Evolutionary conservation across 2,329 filamentous ascomycete genomes (phyloP), one percentile per base, ranked within the genome.

Genomic region (Calonectria honghensis): DNA sequence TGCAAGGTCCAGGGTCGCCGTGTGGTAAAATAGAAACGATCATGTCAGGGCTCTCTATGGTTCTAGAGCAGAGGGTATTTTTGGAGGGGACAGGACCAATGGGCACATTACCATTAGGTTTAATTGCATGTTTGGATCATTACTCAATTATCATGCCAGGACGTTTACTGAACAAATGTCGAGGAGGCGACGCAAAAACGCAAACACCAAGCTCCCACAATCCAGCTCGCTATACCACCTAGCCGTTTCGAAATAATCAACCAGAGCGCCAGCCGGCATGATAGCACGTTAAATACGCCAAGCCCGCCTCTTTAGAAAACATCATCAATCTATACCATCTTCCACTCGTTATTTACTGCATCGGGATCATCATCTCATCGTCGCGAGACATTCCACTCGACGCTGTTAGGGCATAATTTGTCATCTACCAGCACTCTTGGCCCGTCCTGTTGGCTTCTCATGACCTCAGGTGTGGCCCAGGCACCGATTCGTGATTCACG

Each of bases 231-330:
- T 68, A 20, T 68, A 70, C 67, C 63, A 69, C 77, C 76, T 70
- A 77, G 73, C 74, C 77, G 72, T 71, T 78, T 79, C 75, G 66
- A 79, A 79, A 75, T 80, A 79, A 80, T 80, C 78, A 82, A 80
- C 80, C 81, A 82, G 81, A 82, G 81, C 83, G 79, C 78, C 80
- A 81, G 78, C 78, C 78, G 77, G 81, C 79, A 80, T 79, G 77
- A 80, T 81, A 78, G 79, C 79, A 76, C 79, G 82, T 79, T 79
- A 79, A 79, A 79, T 79, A 80, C 79, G 80, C 79, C 77, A 80
- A 79, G 78, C 79, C 80, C 76, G 76, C 78, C 78, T 81, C 79
- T 81, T 82, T 71, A 75, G 72, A 77, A 69, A 76, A 67, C 54
- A 69, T 77, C 77, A 70, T 81, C 78, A 79, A 57, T 79, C 76